Evolutionary conservation across 169 alveolate genomes (phyloP).

Genomic region (Plasmodium chabaudi): DNA sequence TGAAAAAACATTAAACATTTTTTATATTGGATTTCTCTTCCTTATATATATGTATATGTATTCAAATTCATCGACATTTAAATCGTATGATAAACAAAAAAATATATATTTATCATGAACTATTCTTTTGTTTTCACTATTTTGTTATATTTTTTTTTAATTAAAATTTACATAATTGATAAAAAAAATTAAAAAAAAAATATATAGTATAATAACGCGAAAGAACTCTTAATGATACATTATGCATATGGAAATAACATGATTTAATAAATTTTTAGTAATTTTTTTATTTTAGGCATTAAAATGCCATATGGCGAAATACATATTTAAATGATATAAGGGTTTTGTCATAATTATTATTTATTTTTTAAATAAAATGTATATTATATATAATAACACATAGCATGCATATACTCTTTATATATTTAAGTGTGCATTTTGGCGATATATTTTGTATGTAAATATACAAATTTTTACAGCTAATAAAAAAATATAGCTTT

Average conservation of each 20-base stretch:
- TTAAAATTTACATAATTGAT: too few species aligned
- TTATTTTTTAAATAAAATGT: too few species aligned
- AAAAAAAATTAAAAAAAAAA: too few species aligned
- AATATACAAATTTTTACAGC: constrained; percentile 10
- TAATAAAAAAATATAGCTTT: background rate
- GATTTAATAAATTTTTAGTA: too few species aligned
- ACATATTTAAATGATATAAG: background rate
- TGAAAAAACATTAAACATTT: constrained; percentile 76
- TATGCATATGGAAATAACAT: too few species aligned
- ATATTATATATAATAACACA: background rate
- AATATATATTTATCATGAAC: too few species aligned
- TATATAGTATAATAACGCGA: too few species aligned
- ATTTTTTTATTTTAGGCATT: too few species aligned
- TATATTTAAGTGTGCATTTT: constrained; percentile 21
- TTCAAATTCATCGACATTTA: background rate
- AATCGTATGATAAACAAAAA: too few species aligned
- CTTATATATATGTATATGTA: background rate
- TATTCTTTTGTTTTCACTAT: background rate
- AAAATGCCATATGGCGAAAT: background rate
- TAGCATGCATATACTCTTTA: constrained; percentile 13
- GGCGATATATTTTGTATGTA: constrained; percentile 3
- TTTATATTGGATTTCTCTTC: background rate
- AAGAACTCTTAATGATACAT: too few species aligned
- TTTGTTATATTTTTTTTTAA: background rate
- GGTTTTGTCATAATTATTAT: too few species aligned